Base-by-base conservation (phyloP, 2,329 filamentous ascomycete genomes). In the Fusarium sp. region DNA sequence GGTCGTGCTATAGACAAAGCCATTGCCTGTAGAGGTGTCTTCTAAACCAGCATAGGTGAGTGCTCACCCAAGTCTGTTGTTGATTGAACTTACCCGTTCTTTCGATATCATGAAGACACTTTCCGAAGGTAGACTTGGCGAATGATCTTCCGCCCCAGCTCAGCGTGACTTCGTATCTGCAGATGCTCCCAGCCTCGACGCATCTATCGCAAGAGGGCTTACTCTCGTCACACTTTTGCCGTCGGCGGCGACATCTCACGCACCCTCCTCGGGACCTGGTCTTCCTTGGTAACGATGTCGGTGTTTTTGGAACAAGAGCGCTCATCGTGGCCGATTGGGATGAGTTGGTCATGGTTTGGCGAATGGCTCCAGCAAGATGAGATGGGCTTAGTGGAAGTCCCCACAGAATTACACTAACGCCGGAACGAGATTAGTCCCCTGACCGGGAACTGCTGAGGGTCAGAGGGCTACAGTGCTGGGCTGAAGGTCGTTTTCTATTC, bases 181-280 rank as follows among this genome's bases (percentile, higher is more conserved):
- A 76, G 1, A 39, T 14, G 20, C 44, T 39, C 5, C 47, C 61
- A 6, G 71, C 65, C 3, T 54, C 41, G 13, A 47, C 33, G 11
- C 74, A 76, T 55, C 54, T 63, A 15, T 54, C 50, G 31, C 74
- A 76, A 6, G 38, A 64, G 7, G 73, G 73, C 44, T 70, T 67
- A 13, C 62, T 35, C 45, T 74, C 69, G 9, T 73, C 66, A 47
- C 73, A 76, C 39, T 61, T 75, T 30, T 76, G 71, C 4, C 70
- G 69, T 7, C 73, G 64, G 2, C 45, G 36, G 6, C 65, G 65
- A 42, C 73, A 76, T 45, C 71, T 42, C 30, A 63, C 65, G 26
- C 71, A 76, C 2, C 73, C 70, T 1, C 53, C 53, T 9, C 74
- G 73, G 4, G 73, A 76, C 6, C 73, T 61, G 5, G 59, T 65